Evolutionary conservation across 2,329 filamentous ascomycete genomes (phyloP), one percentile per base, ranked within the genome.

Genomic region (Fusarium lyarnte): DNA sequence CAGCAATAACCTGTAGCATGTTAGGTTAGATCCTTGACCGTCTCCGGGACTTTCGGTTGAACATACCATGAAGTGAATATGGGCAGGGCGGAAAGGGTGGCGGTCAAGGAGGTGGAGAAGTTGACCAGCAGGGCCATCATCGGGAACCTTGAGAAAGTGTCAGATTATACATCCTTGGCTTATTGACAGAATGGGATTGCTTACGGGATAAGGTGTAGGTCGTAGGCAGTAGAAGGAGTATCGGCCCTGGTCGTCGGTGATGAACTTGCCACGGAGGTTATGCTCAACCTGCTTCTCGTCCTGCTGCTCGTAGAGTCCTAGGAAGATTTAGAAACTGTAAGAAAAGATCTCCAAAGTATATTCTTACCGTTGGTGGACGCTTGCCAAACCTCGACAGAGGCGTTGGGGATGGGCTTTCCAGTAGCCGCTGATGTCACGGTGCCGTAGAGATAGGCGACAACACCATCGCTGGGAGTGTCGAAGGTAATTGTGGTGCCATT

Each of bases 321-420:
- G 8, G 8, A 19, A 12, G 2, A 7, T 9, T 66, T 8, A 46
- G 41, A 8, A 0, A 7, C 6, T n/a, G 23, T 14, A n/a, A 29
- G 6, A 27, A 17, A 8, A 7, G 9, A 13, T 13, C 3, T 29
- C 19, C 8, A 38, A 7, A 1, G 16, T 27, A 42, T 4, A 1
- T 7, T 1, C 79, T 78, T 80, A 81, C 89, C 85, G 77, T 95
- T 95, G 36, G 93, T 92, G 1, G 89, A 92, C 1, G 92, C 92
- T 78, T 95, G 91, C 93, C 93, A 96, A 58, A 95, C 87, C 77
- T 95, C 93, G 39, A 96, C 86, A 27, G 89, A 85, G 4, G 92
- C 92, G 66, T 86, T 86, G 23, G 87, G 85, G 47, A 95, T 84
- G 1, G 92, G 91, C 80, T 89, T 83, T 58, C 90, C 89, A 0